These are phyloP conservation scores for Malassezia sympodialis DNA, from an alignment of 1,284 basidiomycete genomes.

Conservation along the genomic window DNA sequence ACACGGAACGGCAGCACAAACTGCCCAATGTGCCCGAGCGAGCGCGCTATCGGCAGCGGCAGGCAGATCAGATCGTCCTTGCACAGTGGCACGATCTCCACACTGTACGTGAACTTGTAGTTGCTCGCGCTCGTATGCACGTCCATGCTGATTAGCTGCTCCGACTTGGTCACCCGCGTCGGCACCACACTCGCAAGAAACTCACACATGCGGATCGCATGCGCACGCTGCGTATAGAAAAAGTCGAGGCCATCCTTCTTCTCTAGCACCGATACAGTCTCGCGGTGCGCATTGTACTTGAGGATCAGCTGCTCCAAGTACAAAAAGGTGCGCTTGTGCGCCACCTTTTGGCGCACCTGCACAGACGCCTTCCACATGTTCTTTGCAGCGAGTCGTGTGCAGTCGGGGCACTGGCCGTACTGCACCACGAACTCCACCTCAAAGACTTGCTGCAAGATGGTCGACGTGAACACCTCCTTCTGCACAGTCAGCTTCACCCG, in stretches of 20 bases:
- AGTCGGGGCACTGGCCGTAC: slow-evolving; percentile 89
- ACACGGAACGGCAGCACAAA: slow-evolving; percentile 79
- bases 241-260: slow-evolving; percentile 91
- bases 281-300: slow-evolving; percentile 92
- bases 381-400: slow-evolving; percentile 85
- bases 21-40: slow-evolving; percentile 75
- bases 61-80: slow-evolving; percentile 94
- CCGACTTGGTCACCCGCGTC: slow-evolving; percentile 74
- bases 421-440: slow-evolving; percentile 93
- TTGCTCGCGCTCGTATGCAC: slow-evolving; percentile 85
- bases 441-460: slow-evolving; percentile 92
- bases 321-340: slow-evolving; percentile 91
- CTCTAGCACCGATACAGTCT: slow-evolving; percentile 85
- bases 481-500: slow-evolving; percentile 92
- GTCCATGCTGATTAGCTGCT: slow-evolving; percentile 84
- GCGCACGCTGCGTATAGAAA: slow-evolving; percentile 80
- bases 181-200: slow-evolving; percentile 82
- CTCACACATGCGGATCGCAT: slow-evolving; percentile 95
- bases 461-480: slow-evolving; percentile 92
- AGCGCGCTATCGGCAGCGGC: slow-evolving; percentile 67
- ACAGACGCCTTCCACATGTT: slow-evolving; percentile 97
- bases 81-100: slow-evolving; percentile 92
- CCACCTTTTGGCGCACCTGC: slow-evolving; percentile 82
- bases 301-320: slow-evolving; percentile 95
- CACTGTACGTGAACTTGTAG: slow-evolving; percentile 95